Evolutionary conservation across 352 stramenopile species (phyloP).

Genomic region (Lagenidium sp.): DNA sequence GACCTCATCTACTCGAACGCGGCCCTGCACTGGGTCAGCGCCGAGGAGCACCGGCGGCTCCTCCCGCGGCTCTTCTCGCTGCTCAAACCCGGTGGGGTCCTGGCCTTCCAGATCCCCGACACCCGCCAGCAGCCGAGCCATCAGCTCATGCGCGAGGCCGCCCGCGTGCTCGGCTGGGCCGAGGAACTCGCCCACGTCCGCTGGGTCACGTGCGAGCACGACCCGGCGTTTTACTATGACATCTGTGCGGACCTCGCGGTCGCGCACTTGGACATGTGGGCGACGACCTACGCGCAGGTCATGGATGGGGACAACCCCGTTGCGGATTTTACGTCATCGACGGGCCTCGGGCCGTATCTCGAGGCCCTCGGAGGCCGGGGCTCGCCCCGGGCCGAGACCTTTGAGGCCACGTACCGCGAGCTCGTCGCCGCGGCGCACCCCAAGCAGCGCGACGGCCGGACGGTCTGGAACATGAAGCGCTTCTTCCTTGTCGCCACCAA

Average conservation of each 20-base stretch:
- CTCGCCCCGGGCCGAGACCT: slow-evolving; percentile 14
- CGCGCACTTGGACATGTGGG: slow-evolving; percentile 46
- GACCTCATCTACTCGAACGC: slow-evolving; percentile 75
- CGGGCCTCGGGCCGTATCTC: slow-evolving; percentile 46
- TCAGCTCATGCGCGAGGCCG: slow-evolving; percentile 43
- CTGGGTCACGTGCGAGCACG: slow-evolving; percentile 58
- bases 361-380: slow-evolving; percentile 29
- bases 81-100: slow-evolving; percentile 53
- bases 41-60: slow-evolving; percentile 33
- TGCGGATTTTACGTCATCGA: slow-evolving; percentile 59
- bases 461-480: slow-evolving; percentile 58
- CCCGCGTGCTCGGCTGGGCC: slow-evolving; percentile 22
- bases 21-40: slow-evolving; percentile 53
- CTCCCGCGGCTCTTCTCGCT: slow-evolving; percentile 41
- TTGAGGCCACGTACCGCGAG: slow-evolving; percentile 47
- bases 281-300: slow-evolving; percentile 45
- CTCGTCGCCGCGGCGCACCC: slow-evolving; percentile 46
- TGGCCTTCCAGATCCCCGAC: slow-evolving; percentile 74
- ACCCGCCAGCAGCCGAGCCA: slow-evolving; percentile 48
- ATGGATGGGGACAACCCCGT: slow-evolving; percentile 52
- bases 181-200: slow-evolving; percentile 36
- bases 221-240: slow-evolving; percentile 64
- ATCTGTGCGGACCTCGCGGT: slow-evolving; percentile 26
- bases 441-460: slow-evolving; percentile 39
- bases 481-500: slow-evolving; percentile 60